Conservation (phyloP, 768 basidiomycete species). For the Boletus barrowsii region DNA sequence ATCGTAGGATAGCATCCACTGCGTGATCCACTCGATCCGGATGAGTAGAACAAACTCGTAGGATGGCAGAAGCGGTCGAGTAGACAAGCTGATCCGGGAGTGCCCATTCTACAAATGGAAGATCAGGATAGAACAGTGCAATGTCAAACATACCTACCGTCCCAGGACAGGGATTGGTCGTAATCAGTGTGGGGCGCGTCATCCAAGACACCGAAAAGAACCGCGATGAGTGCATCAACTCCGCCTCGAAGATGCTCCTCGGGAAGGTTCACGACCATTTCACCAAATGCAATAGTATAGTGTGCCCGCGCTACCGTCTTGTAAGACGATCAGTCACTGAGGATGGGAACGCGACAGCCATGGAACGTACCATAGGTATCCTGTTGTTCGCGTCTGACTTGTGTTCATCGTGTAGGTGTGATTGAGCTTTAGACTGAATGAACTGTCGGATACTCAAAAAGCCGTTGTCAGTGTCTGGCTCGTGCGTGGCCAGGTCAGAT, state of each 20-base stretch:
- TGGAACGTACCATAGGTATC: conserved; percentile 57
- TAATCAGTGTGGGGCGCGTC: conserved; percentile 78
- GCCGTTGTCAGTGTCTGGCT: conserved; percentile 47
- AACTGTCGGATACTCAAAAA: conserved; percentile 49
- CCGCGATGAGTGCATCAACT: conserved; percentile 51
- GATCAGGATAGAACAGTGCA: not conserved
- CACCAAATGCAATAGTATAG: conserved; percentile 81
- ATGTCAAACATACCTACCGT: conserved; percentile 45
- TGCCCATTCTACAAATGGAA: conserved; percentile 67
- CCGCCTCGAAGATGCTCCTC: conserved; percentile 49
- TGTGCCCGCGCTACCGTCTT: conserved; percentile 72
- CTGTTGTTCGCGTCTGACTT: conserved; percentile 12
- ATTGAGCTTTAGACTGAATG: conserved; percentile 61
- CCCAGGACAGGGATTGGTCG: conserved; percentile 76
- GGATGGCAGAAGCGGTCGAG: conserved; percentile 72
- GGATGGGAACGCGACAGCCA: not conserved
- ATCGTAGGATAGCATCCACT: conserved; percentile 57
- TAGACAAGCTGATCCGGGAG: conserved; percentile 82
- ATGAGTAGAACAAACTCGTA: conserved; percentile 60
- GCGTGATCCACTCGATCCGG: conserved; percentile 47
- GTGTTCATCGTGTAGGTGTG: conserved; percentile 24
- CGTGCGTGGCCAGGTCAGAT: conserved; percentile 65
- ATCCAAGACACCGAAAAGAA: conserved; percentile 62
- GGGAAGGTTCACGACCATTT: conserved; percentile 66
- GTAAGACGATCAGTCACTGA: conserved; percentile 1